These are phyloP conservation scores for Sclerotinia borealis DNA, from an alignment of 2,329 filamentous ascomycete genomes.

Conservation along the genomic window DNA sequence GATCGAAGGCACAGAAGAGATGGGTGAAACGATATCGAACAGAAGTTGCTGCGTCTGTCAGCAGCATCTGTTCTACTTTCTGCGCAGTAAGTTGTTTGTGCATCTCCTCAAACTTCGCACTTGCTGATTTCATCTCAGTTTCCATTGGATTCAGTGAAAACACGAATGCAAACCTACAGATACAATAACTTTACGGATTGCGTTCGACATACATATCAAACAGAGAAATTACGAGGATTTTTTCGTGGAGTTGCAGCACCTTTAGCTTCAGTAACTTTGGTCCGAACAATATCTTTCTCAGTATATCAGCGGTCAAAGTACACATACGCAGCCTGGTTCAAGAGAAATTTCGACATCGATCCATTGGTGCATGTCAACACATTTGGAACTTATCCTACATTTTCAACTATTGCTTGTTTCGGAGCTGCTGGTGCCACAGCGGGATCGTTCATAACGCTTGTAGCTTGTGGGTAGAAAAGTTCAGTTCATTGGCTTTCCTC, in stretches of 20 bases:
- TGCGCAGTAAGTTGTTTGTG: slow-evolving; percentile 46
- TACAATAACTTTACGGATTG: slow-evolving; percentile 71
- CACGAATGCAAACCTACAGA: slow-evolving; percentile 81
- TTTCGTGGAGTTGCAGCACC: slow-evolving; percentile 78
- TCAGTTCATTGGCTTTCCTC: not conserved
- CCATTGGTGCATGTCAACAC: slow-evolving; percentile 68
- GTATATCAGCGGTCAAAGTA: slow-evolving; percentile 76
- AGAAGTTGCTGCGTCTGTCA: slow-evolving; percentile 71
- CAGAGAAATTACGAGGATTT: slow-evolving; percentile 68
- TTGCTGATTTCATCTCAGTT: slow-evolving; percentile 40
- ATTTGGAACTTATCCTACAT: slow-evolving; percentile 62
- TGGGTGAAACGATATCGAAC: slow-evolving; percentile 74
- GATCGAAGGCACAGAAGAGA: slow-evolving; percentile 33
- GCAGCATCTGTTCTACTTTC: slow-evolving; percentile 72
- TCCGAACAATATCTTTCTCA: slow-evolving; percentile 72
- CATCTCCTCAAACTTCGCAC: not conserved
- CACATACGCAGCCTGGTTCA: slow-evolving; percentile 64
- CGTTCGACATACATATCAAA: slow-evolving; percentile 67
- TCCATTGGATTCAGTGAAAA: slow-evolving; percentile 84
- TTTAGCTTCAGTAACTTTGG: slow-evolving; percentile 71
- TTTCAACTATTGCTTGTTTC: slow-evolving; percentile 71
- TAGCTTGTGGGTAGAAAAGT: slow-evolving; percentile 60
- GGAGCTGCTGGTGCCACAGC: slow-evolving; percentile 72
- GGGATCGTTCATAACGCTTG: slow-evolving; percentile 70
- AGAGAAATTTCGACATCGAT: slow-evolving; percentile 59